phyloP scores from a whole-genome alignment of 2,329 filamentous ascomycete species.

The Verticillium longisporum region DNA sequence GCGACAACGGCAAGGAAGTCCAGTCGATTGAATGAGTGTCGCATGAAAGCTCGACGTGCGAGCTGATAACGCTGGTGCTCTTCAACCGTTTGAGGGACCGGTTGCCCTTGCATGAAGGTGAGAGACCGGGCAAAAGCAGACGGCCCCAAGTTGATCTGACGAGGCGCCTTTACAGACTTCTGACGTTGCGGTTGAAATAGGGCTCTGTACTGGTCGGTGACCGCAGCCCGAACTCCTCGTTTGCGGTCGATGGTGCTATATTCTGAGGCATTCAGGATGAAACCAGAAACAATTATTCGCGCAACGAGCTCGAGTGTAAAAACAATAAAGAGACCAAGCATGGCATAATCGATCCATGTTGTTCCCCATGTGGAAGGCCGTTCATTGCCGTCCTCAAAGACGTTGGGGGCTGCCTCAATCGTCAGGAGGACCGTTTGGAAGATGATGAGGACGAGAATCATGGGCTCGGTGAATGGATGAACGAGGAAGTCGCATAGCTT shows the following conservation, averaged over 20 bases:
- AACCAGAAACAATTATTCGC: constrained; percentile 86
- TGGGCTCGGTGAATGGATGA: constrained; percentile 77
- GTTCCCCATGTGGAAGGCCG: constrained; percentile 61
- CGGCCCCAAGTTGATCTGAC: constrained; percentile 40
- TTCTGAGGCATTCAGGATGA: constrained; percentile 82
- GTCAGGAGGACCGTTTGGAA: constrained; percentile 83
- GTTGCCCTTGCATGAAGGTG: constrained; percentile 63
- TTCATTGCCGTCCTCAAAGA: constrained; percentile 55
- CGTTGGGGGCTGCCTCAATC: constrained; percentile 69
- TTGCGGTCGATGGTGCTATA: constrained; percentile 86
- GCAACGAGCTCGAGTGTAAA: constrained; percentile 83
- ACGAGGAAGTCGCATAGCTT: constrained; percentile 78
- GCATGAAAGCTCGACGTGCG: constrained; percentile 83
- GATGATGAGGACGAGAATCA: constrained; percentile 81
- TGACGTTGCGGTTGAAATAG: constrained; percentile 79
- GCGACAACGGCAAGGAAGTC: constrained; percentile 93
- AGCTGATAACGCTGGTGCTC: constrained; percentile 80
- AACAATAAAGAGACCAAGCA: constrained; percentile 77
- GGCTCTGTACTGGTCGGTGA: constrained; percentile 68
- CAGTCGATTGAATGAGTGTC: constrained; percentile 91
- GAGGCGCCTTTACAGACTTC: constrained; percentile 52
- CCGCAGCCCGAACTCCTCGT: constrained; percentile 64
- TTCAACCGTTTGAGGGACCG: constrained; percentile 55
- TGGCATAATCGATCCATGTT: constrained; percentile 66
- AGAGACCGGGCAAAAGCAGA: constrained; percentile 70